Base-by-base conservation (phyloP, 2,329 filamentous ascomycete genomes). In the Pseudogymnoascus sp. region DNA sequence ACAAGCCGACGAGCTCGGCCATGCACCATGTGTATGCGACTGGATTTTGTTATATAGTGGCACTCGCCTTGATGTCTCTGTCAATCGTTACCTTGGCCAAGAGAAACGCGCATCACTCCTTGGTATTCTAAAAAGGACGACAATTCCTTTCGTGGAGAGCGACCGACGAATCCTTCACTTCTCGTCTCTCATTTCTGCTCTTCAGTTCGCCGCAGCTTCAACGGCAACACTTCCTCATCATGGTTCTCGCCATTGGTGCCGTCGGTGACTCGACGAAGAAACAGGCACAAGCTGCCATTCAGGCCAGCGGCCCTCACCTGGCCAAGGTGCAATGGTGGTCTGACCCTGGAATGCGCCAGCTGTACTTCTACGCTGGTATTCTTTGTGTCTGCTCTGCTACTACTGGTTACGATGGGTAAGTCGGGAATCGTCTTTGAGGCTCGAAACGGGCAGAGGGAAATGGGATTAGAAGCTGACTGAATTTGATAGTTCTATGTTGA, bases 341-440 rank as follows among this genome's bases (percentile, higher is more conserved):
- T 66, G 79, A 84, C 63, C 79, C 80, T 34, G 78, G 82, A 66
- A 71, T 84, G 59, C 74, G 81, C 59, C 79, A 75, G 67, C 76
- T 84, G 9, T 84, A 84, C 67, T 74, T 75, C 52, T 76, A 77
- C 68, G 74, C 75, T 75, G 74, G 61, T 21, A 76, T 84, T 61
- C 74, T 85, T 60, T 80, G 82, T 69, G 73, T 84, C 60, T 81
- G 79, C 10, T 84, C 82, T 26, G 82, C 82, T 39, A 84, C 67
- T 38, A 69, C 67, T 63, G 71, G 71, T 52, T 73, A 71, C 60
- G 71, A 73, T 59, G 72, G 39, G 39, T 45, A 66, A 59, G 62
- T 26, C 34, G 57, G 33, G 59, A n/a, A 18, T 23, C 13, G 2
- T 7, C 41, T 10, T 45, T 10, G 5, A 28, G 19, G 18, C 10